phyloP scores from a whole-genome alignment of 192 early-diverging fungal species.

The Gryganskiella cystojenkinii region DNA sequence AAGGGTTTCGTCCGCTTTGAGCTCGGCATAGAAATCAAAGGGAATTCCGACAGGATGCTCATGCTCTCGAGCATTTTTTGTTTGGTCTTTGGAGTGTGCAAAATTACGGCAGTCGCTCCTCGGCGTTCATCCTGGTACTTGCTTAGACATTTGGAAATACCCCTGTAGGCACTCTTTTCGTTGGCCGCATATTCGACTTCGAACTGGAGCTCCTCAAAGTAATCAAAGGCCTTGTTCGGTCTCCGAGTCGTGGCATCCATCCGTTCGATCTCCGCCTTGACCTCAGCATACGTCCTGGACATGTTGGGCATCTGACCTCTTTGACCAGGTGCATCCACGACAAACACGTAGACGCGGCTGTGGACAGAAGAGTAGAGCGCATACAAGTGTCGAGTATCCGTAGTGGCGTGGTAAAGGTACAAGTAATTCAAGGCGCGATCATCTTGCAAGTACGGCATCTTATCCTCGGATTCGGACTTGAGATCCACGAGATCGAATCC shows the following conservation, averaged over 20 bases:
- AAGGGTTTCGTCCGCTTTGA: conserved; percentile 78
- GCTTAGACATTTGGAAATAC: conserved; percentile 68
- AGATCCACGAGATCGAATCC: conserved; percentile 60
- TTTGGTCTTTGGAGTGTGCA: conserved; percentile 72
- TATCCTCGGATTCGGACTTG: conserved; percentile 33
- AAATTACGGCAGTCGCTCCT: conserved; percentile 76
- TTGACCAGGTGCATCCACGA: conserved; percentile 72
- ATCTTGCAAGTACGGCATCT: conserved; percentile 47
- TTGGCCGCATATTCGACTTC: conserved; percentile 55
- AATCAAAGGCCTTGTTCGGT: conserved; percentile 60
- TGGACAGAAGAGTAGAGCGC: conserved; percentile 75
- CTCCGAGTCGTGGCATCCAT: conserved; percentile 34
- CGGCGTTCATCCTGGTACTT: conserved; percentile 69
- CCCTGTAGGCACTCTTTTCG: conserved; percentile 64
- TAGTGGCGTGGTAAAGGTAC: conserved; percentile 81
- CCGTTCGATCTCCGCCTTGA: conserved; percentile 49
- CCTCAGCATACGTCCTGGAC: conserved; percentile 69
- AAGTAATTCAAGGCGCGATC: conserved; percentile 64
- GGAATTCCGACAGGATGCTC: conserved; percentile 72
- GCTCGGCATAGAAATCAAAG: conserved; percentile 74
- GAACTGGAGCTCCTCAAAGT: conserved; percentile 63
- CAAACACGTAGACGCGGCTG: conserved; percentile 69
- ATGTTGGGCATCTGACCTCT: conserved; percentile 44
- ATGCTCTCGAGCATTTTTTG: conserved; percentile 62
- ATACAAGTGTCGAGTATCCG: conserved; percentile 73